A percentile compares a stretch with the other conserved stretches of the same genome.
These are phyloP conservation scores for Russula brevipes DNA, from an alignment of 768 basidiomycete species.

Conservation along the genomic window DNA sequence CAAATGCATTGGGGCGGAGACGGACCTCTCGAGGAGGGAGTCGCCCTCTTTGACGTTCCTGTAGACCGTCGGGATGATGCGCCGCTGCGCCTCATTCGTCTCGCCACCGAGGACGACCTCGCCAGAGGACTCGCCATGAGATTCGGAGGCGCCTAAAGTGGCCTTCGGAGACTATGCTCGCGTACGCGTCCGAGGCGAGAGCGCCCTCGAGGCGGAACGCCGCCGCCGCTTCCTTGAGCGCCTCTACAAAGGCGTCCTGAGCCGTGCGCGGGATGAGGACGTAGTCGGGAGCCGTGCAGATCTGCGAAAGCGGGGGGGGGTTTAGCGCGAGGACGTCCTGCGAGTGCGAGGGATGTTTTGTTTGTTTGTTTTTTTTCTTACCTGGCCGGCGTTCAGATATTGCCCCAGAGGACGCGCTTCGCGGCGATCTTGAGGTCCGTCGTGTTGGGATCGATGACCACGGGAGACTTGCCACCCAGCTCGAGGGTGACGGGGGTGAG, in stretches of 20 bases:
- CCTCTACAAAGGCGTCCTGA: slow-evolving; percentile 45
- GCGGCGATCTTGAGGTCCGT: slow-evolving; percentile 51
- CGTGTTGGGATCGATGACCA: slow-evolving; percentile 38
- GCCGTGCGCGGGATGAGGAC: slow-evolving; percentile 38
- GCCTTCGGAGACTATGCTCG: slow-evolving; percentile 47
- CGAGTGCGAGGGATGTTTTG: no score
- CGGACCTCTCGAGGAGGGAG: slow-evolving; percentile 55
- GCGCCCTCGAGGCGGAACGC: slow-evolving; percentile 54
- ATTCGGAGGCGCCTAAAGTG: slow-evolving; percentile 51
- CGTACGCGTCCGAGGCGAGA: slow-evolving; percentile 39
- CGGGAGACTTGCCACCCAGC: slow-evolving; percentile 43
- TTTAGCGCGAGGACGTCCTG: background rate
- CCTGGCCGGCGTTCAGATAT: slow-evolving; percentile 60
- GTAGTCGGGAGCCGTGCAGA: slow-evolving; percentile 44
- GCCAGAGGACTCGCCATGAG: slow-evolving; percentile 54
- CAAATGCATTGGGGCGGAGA: background rate
- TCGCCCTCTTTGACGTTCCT: slow-evolving; percentile 50
- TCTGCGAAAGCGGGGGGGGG: slow-evolving; percentile 25
- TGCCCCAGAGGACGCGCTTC: slow-evolving; percentile 62
- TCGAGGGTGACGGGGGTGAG: slow-evolving; percentile 43
- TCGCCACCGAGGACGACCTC: slow-evolving; percentile 50
- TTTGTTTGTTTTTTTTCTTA: slow-evolving; percentile 15
- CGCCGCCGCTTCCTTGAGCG: slow-evolving; percentile 40
- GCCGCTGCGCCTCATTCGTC: slow-evolving; percentile 35
- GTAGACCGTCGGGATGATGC: slow-evolving; percentile 58